Base-by-base conservation (phyloP, 129 eudicot species). In the Arctium lappa region DNA sequence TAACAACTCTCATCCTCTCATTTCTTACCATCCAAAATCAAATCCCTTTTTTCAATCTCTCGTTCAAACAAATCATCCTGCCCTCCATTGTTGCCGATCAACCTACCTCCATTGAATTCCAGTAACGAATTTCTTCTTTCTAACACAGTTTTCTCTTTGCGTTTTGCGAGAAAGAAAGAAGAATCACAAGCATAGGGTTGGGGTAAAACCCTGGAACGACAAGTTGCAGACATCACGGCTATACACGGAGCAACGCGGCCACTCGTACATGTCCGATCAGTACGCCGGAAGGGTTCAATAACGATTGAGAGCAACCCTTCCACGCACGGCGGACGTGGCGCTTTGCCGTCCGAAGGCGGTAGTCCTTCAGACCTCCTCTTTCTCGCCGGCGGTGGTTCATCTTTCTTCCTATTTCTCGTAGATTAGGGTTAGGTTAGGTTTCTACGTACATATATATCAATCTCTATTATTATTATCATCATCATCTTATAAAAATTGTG, bases 321-420 rank as follows among this genome's bases (percentile, higher is more conserved):
- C 48, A 92, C 98, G 69, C 98, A 93, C 98, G 98, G 98, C 69
- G 98, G 98, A 63, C 86, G 98, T 79, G 98, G 98, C 29, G 98
- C 97, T 71, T 86, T 88, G 70, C 98, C 98, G 33, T 91, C 98
- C 39, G 94, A 87, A 76, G 98, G 98, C 88, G 98, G 98, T 72
- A 83, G 92, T 79, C 98, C 98, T 18, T 91, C 98, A 27, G 98
- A 93, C 84, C 96, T 93, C 74, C 97, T 91, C 83, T 91, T 93
- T 85, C 97, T 93, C 63, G 98, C 97, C 87, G 98, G 98, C 84
- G 98, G 97, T 44, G 95, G 97, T 81, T 60, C 39, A 6, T 8
- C 74, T 79, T 65, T 29, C 81, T 13, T 70, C 65, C 0, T 72
- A 48, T 72, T 76, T 63, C 50, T 69, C 38, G 42, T 86, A 78